Evolutionary conservation across 805 yeast species (phyloP).

Genomic region (Ogataea kodamae): DNA sequence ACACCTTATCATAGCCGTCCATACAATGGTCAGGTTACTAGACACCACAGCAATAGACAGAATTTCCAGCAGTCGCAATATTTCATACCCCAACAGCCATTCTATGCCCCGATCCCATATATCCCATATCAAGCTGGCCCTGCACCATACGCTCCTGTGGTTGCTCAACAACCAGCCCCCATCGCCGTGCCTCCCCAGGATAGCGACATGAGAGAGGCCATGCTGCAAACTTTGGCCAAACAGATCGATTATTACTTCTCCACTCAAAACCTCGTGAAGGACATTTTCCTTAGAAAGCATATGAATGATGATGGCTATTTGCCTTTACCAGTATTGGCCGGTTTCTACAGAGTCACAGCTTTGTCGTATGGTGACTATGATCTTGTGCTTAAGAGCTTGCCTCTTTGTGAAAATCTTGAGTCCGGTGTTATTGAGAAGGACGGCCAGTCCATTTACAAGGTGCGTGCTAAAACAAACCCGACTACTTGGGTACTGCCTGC

Average conservation of each 20-base stretch:
- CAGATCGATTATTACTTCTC: conserved; percentile 93
- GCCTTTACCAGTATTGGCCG: conserved; percentile 56
- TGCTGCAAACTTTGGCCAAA: conserved; percentile 31
- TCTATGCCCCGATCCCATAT: conserved; percentile 26
- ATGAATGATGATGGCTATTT: conserved; percentile 79
- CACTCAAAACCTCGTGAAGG: conserved; percentile 81
- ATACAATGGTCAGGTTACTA: conserved; percentile 21
- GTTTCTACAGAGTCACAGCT: conserved; percentile 72
- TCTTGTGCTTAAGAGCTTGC: conserved; percentile 53
- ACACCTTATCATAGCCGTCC: conserved; percentile 25
- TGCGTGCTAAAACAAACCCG: conserved; percentile 58
- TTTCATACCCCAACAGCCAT: conserved; percentile 23
- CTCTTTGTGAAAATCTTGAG: conserved; percentile 46
- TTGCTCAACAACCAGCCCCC: conserved; percentile 19
- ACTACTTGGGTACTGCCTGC: conserved; percentile 66
- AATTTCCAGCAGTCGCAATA: conserved; percentile 22
- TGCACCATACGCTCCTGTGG: conserved; percentile 18
- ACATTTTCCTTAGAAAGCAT: conserved; percentile 73
- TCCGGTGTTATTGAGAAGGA: conserved; percentile 36
- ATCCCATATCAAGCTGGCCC: conserved; percentile 20
- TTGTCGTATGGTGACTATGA: conserved; percentile 54
- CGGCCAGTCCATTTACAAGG: conserved; percentile 41
- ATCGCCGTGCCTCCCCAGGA: conserved; percentile 21
- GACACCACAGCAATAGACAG: conserved; percentile 20
- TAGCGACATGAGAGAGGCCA: conserved; percentile 19